Percentiles rank a stretch among this genome's conserved stretches.
Evolutionary conservation across 2,329 filamentous ascomycete genomes (phyloP).

Genomic region (Allantophomopsis cytisporea): DNA sequence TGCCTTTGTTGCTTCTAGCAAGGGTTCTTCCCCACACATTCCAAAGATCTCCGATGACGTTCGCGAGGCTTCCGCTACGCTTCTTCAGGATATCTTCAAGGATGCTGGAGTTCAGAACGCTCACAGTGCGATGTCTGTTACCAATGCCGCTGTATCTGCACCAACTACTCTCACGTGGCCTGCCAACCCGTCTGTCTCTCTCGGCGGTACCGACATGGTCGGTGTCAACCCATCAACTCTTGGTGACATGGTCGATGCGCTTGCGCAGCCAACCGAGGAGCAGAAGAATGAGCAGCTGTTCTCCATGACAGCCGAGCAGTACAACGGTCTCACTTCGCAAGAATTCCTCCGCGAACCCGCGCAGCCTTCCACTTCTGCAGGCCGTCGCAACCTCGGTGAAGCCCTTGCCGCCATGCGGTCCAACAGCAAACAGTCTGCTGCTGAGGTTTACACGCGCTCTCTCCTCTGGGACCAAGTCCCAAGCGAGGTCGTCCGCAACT

Average conservation of each 20-base stretch:
- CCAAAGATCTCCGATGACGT: slow-evolving; percentile 71
- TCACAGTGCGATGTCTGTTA: slow-evolving; percentile 26
- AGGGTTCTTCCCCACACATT: slow-evolving; percentile 59
- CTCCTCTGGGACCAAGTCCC: slow-evolving; percentile 92
- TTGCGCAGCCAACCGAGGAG: slow-evolving; percentile 66
- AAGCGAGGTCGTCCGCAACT: slow-evolving; percentile 79
- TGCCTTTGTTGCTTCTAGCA: slow-evolving; percentile 78
- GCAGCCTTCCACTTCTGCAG: slow-evolving; percentile 40
- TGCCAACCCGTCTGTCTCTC: slow-evolving; percentile 17
- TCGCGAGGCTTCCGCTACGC: slow-evolving; percentile 61
- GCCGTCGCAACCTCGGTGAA: slow-evolving; percentile 65
- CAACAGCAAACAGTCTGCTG: slow-evolving; percentile 57
- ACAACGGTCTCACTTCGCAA: slow-evolving; percentile 69
- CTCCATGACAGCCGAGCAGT: slow-evolving; percentile 73
- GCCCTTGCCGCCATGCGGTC: slow-evolving; percentile 67
- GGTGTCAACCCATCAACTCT: slow-evolving; percentile 45
- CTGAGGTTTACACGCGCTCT: slow-evolving; percentile 86
- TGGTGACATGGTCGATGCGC: slow-evolving; percentile 50
- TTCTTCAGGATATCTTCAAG: slow-evolving; percentile 72
- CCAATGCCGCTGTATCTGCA: slow-evolving; percentile 29
- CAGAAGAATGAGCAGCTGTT: slow-evolving; percentile 85
- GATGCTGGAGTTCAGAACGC: slow-evolving; percentile 48
- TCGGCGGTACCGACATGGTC: slow-evolving; percentile 28
- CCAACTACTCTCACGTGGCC: slow-evolving; percentile 37
- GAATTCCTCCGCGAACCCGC: slow-evolving; percentile 51